phyloP scores from a whole-genome alignment of 495 filamentous ascomycete genomes.

The Penicillium verhagenii region DNA sequence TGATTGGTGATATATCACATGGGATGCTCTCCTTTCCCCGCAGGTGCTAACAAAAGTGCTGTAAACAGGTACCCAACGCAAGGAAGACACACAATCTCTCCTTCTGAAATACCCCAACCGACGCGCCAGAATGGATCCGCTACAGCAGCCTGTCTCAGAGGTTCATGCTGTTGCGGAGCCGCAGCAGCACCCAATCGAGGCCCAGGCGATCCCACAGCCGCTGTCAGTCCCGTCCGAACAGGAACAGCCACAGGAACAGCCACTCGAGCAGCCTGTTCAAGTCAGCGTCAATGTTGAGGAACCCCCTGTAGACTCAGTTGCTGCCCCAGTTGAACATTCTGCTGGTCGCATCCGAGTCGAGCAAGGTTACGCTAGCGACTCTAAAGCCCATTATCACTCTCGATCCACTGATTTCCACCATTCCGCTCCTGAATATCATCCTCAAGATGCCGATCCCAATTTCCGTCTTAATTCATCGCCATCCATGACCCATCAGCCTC shows the following conservation, averaged over 20 bases:
- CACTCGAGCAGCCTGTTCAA: conserved; percentile 18
- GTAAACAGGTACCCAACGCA: conserved; percentile 8
- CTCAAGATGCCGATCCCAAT: conserved; percentile 42
- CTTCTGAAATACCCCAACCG: background rate
- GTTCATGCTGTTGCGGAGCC: conserved; percentile 27
- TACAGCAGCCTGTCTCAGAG: conserved; percentile 24
- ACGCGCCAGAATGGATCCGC: conserved; percentile 28
- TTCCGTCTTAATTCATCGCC: conserved; percentile 39
- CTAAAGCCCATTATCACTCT: conserved; percentile 43
- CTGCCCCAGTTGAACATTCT: conserved; percentile 30
- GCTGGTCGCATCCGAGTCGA: conserved; percentile 19
- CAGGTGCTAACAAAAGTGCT: conserved; percentile 11
- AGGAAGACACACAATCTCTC: background rate
- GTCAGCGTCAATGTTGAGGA: conserved; percentile 33
- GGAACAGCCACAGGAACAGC: conserved; percentile 16
- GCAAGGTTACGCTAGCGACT: conserved; percentile 46
- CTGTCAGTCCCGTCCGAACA: conserved; percentile 17
- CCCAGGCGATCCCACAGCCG: conserved; percentile 17
- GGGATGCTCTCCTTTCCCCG: conserved; percentile 23
- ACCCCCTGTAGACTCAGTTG: conserved; percentile 1
- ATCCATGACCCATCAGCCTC: conserved; percentile 41
- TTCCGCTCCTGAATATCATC: conserved; percentile 40
- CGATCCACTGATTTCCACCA: conserved; percentile 45
- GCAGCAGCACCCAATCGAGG: conserved; percentile 25
- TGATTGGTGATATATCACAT: conserved; percentile 14